These are phyloP conservation scores for Curvularia hawaiiensis DNA, from an alignment of 2,329 filamentous ascomycete genomes.

Conservation along the genomic window DNA sequence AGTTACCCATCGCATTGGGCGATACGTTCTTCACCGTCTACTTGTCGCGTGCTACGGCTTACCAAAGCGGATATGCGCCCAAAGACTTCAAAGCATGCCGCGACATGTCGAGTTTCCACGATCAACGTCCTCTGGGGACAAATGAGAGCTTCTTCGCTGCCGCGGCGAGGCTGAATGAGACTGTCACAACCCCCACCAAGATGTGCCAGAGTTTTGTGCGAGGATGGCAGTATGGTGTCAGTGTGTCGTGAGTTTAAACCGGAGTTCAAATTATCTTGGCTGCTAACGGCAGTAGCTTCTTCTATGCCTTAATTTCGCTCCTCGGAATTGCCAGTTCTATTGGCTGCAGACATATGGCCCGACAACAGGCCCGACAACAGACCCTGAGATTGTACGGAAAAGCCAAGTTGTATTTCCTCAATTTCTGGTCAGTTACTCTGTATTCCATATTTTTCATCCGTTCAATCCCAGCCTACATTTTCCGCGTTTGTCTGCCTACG, in stretches of 20 bases:
- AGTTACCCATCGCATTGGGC: constrained; percentile 14
- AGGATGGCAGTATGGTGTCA: constrained; percentile 31
- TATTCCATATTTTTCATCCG: constrained; percentile 6
- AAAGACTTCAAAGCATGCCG: constrained; percentile 7
- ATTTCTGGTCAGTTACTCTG: background rate
- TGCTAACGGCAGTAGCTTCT: constrained; percentile 8
- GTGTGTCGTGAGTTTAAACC: constrained; percentile 20
- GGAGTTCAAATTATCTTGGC: background rate
- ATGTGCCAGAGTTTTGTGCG: constrained; percentile 33
- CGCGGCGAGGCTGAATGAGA: constrained; percentile 30
- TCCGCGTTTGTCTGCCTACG: constrained; percentile 25
- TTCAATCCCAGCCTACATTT: constrained; percentile 18
- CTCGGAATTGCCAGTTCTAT: constrained; percentile 17
- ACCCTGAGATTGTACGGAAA: no score
- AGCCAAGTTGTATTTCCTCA: no score
- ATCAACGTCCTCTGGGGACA: constrained; percentile 16
- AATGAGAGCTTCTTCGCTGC: constrained; percentile 40
- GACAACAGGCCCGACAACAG: no score
- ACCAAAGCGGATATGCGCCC: constrained; percentile 18
- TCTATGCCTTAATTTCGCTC: constrained; percentile 21
- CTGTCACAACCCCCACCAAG: constrained; percentile 15
- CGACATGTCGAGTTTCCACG: background rate
- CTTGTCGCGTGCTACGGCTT: constrained; percentile 8
- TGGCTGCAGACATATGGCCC: background rate
- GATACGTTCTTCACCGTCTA: constrained; percentile 15